A percentile compares a stretch with the other conserved stretches of the same genome.
phyloP scores from a whole-genome alignment of 2,329 filamentous ascomycete genomes.

The Diaporthe velutina region DNA sequence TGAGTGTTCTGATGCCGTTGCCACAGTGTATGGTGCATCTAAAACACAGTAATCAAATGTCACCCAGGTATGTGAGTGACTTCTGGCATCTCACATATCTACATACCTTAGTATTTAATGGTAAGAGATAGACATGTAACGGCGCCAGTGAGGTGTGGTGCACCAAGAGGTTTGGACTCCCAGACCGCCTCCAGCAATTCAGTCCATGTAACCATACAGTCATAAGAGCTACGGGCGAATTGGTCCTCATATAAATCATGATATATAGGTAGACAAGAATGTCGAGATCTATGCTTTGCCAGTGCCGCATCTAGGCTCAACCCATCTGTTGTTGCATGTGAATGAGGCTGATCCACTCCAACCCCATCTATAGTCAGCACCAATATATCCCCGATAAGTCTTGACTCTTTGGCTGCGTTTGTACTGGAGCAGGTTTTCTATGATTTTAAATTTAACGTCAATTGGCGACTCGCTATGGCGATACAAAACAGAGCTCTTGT shows the following conservation, averaged over 20 bases:
- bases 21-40: not conserved
- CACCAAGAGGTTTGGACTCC: not conserved
- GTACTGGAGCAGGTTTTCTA: too few relatives aligned
- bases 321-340: not conserved
- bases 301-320: not conserved
- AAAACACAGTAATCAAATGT: not conserved
- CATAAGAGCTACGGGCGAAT: not conserved
- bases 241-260: not conserved
- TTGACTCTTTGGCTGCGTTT: too few relatives aligned
- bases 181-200: not conserved
- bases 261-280: not conserved
- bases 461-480: too few relatives aligned
- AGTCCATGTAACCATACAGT: not conserved
- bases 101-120: not conserved
- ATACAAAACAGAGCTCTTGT: too few relatives aligned
- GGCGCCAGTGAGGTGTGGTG: not conserved
- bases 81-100: not conserved
- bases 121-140: not conserved
- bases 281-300: not conserved
- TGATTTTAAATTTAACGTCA: too few relatives aligned
- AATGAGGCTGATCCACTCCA: not conserved
- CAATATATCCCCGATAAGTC: not conserved
- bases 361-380: not conserved
- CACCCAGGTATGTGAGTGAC: not conserved
- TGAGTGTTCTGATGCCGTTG: too few relatives aligned